phyloP scores from a whole-genome alignment of 73 alveolate species.

The Paramecium biaurelia region DNA sequence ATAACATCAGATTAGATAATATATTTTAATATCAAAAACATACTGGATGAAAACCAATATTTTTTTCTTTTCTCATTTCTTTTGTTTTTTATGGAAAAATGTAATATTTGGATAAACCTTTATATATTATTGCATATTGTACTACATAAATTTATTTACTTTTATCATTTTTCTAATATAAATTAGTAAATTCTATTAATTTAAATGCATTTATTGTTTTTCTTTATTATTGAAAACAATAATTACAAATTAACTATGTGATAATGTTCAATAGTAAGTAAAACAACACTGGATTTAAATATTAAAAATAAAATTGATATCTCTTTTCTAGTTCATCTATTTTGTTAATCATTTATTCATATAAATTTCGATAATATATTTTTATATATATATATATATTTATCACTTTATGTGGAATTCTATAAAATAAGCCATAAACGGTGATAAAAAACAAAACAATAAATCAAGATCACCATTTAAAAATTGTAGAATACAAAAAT shows the following conservation, averaged over 20 bases:
- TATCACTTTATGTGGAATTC: neutral
- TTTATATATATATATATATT: neutral
- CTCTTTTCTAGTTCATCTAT: neutral
- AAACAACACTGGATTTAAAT: neutral
- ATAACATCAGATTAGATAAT: neutral
- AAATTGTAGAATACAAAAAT: neutral
- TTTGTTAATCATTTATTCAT: neutral
- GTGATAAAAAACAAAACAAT: neutral
- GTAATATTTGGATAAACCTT: neutral
- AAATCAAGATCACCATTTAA: neutral
- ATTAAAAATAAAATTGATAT: no score
- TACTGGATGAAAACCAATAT: neutral
- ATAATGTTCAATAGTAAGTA: neutral
- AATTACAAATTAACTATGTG: neutral
- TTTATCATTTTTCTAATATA: neutral
- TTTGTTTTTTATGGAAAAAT: neutral
- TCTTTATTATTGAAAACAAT: neutral
- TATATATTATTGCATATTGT: neutral
- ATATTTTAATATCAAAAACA: no score
- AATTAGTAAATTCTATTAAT: neutral
- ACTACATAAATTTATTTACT: neutral
- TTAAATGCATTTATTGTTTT: neutral
- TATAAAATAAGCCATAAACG: neutral
- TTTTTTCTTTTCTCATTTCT: neutral
- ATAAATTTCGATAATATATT: neutral